Evolutionary conservation across 208 protist genomes (phyloP).

Genomic region (Leishmania arabica): DNA sequence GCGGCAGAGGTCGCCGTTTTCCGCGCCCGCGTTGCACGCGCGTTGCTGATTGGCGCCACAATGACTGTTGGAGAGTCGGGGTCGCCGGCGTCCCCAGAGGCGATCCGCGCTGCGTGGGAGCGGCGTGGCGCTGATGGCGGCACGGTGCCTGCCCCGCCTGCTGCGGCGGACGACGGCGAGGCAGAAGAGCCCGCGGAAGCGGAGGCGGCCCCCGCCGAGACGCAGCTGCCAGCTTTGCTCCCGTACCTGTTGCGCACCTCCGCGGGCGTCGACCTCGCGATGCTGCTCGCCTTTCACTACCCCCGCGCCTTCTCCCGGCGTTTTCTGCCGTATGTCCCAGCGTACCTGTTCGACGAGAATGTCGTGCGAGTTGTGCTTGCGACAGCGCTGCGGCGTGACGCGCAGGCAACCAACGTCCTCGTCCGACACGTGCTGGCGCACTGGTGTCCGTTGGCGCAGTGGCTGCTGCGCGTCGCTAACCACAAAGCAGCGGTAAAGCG

Average conservation of each 20-base stretch:
- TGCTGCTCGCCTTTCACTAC: conserved; percentile 43
- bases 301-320: conserved; percentile 52
- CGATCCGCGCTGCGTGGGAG: conserved; percentile 20
- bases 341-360: conserved; percentile 46
- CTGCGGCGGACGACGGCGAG: not conserved
- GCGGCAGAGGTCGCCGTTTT: conserved; percentile 27
- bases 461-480: conserved; percentile 45
- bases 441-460: conserved; percentile 47
- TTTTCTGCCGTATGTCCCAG: conserved; percentile 47
- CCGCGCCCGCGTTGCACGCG: conserved; percentile 27
- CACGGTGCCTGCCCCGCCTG: not conserved
- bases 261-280: conserved; percentile 37
- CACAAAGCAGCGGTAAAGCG: conserved; percentile 21
- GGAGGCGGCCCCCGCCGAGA: conserved; percentile 26
- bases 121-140: conserved; percentile 21
- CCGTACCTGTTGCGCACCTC: conserved; percentile 62
- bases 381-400: conserved; percentile 36
- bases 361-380: conserved; percentile 40
- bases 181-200: conserved; percentile 6
- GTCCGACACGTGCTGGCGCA: conserved; percentile 53
- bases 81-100: not conserved
- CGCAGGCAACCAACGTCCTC: conserved; percentile 37
- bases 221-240: conserved; percentile 61
- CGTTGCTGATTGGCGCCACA: conserved; percentile 27
- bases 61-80: not conserved